These are phyloP conservation scores for Agrocybe praecox DNA, from an alignment of 768 basidiomycete genomes.

Conservation along the genomic window DNA sequence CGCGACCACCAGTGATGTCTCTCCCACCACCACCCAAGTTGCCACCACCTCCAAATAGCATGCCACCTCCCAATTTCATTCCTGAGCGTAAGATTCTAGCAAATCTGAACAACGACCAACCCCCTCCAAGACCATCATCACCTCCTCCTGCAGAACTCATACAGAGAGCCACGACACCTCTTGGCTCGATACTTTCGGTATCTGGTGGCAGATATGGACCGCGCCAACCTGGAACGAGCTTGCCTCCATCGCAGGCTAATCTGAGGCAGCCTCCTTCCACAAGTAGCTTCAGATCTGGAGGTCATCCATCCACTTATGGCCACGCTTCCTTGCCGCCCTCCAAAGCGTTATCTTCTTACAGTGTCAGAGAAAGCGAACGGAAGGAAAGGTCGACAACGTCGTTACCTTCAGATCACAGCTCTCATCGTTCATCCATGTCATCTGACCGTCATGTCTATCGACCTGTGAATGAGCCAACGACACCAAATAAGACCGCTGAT, in stretches of 20 bases:
- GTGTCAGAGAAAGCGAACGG: slow-evolving; percentile 52
- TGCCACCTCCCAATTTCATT: slow-evolving; percentile 78
- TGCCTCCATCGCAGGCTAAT: slow-evolving; percentile 68
- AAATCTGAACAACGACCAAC: slow-evolving; percentile 51
- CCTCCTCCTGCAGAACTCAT: slow-evolving; percentile 93
- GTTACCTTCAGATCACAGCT: slow-evolving; percentile 69
- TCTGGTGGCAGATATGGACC: slow-evolving; percentile 52
- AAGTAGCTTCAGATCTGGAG: slow-evolving; percentile 81
- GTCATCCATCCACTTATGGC: slow-evolving; percentile 47
- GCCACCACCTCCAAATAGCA: slow-evolving; percentile 70
- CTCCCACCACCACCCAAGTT: slow-evolving; percentile 78
- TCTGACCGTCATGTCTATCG: slow-evolving; percentile 64
- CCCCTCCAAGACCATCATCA: slow-evolving; percentile 88
- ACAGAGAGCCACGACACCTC: slow-evolving; percentile 87
- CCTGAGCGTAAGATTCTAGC: slow-evolving; percentile 63
- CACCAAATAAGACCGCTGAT: slow-evolving; percentile 50
- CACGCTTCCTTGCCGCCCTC: slow-evolving; percentile 48
- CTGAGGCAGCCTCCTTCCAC: slow-evolving; percentile 77
- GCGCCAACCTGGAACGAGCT: slow-evolving; percentile 72
- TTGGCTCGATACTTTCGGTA: slow-evolving; percentile 58
- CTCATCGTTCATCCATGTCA: slow-evolving; percentile 81
- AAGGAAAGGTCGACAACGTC: slow-evolving; percentile 70
- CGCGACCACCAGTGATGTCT: slow-evolving; percentile 83
- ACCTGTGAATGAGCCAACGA: slow-evolving; percentile 35
- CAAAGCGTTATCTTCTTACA: slow-evolving; percentile 49